Evolutionary conservation across 208 protist genomes (phyloP), one percentile per base, ranked within the genome.

Genomic region (Leishmania guyanensis): DNA sequence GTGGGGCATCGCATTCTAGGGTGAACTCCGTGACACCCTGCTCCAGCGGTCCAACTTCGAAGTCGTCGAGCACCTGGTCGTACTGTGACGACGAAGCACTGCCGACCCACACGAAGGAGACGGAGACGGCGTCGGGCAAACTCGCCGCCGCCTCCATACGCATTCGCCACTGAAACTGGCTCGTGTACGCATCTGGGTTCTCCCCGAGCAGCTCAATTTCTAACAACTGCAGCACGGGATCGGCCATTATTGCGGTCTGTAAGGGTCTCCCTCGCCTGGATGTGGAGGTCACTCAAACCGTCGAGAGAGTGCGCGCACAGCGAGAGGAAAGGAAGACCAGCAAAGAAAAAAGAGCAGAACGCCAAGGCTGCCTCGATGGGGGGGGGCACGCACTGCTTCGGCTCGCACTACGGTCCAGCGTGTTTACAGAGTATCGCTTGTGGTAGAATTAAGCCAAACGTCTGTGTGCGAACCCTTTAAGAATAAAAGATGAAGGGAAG

Each of bases 41-140:
- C 33, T 93, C 88, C 1, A 99, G 88, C 10, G 99, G 99, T 5
- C 98, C 99, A 12, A 99, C 97, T 43, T 99, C 92, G 66, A 99
- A 98, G 69, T 92, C 94, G 77, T 99, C 99, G 8, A 99, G 94
- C 29, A 91, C 91, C 88, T 99, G 98, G 88, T 99, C 99, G 81
- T 96, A 97, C 53, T 95, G 88, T n/a, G 96, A 91, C 26, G 84
- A 94, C 22, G 97, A 96, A 6, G 98, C 94, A 66, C 97, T 99
- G 36, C 99, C 99, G 48, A 99, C 98, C 95, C 99, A 99, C 22
- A 99, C 92, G 58, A 99, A 93, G 54, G 98, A 98, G 80, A 99
- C 98, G 68, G 99, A 97, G 12, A 99, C 91, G 53, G 99, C 97
- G 20, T 95, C 90, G 26, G 86, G 74, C 51, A 98, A 75, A 48